phyloP scores from a whole-genome alignment of 768 basidiomycete species.

The Nidula microcarpa region DNA sequence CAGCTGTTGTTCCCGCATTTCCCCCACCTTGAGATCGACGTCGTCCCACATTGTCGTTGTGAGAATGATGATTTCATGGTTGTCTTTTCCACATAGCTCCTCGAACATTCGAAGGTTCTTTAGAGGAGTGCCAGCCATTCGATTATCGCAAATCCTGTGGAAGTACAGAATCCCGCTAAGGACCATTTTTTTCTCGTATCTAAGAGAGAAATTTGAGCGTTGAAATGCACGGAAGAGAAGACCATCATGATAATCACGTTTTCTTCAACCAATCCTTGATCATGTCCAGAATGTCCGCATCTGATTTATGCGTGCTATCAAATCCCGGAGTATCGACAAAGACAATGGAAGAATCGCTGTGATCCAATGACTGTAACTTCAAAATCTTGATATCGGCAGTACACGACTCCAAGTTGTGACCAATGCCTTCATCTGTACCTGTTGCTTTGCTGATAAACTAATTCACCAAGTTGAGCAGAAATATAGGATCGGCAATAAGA shows the following conservation, averaged over 20 bases:
- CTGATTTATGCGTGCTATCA: conserved; percentile 17
- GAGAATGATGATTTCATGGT: conserved; percentile 7
- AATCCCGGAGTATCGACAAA: conserved; percentile 28
- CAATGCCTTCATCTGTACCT: conserved; percentile 12
- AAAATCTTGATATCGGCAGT: conserved; percentile 14
- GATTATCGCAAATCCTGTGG: conserved; percentile 12
- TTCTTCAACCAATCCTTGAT: conserved; percentile 21
- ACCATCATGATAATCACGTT: conserved; percentile 11
- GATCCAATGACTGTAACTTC: conserved; percentile 8
- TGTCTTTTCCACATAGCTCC: conserved; percentile 8
- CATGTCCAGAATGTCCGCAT: conserved; percentile 14
- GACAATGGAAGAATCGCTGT: conserved; percentile 9
- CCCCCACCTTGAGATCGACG: conserved; percentile 1
- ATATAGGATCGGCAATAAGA: background rate
- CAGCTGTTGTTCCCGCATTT: conserved; percentile 4
- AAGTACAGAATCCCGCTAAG: conserved; percentile 12
- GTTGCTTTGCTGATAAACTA: conserved; percentile 22
- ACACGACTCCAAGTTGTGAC: conserved; percentile 17
- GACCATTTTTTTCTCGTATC: conserved; percentile 4
- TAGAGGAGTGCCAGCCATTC: conserved; percentile 4
- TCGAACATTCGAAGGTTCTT: conserved; percentile 9
- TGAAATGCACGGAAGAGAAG: background rate
- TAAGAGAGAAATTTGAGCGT: background rate
- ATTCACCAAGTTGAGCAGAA: background rate
- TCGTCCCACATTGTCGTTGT: conserved; percentile 15